Evolutionary conservation across 2,329 filamentous ascomycete genomes (phyloP).

Genomic region (Epichloe bromicola): DNA sequence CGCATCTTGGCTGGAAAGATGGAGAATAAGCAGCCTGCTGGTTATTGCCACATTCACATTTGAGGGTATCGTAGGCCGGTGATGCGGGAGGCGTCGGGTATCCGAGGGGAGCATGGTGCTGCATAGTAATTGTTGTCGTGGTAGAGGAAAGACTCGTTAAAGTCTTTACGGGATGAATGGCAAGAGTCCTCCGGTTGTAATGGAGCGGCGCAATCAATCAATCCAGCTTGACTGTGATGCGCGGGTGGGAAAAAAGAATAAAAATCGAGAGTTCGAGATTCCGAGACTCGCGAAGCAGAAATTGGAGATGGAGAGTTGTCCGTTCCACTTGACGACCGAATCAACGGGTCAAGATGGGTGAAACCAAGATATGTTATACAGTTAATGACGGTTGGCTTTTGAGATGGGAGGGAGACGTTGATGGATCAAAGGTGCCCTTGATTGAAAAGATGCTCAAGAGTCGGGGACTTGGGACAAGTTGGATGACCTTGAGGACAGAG

Average conservation of each 20-base stretch:
- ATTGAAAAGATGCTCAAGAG: not conserved
- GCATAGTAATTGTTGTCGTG: slow-evolving; percentile 34
- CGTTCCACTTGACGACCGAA: slow-evolving; percentile 29
- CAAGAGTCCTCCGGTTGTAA: slow-evolving; percentile 12
- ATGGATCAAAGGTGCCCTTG: slow-evolving; percentile 2
- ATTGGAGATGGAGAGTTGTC: slow-evolving; percentile 4
- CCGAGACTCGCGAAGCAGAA: not conserved
- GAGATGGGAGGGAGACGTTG: not conserved
- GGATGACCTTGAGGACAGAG: slow-evolving; percentile 2
- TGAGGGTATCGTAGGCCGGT: slow-evolving; percentile 37
- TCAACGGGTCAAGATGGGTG: slow-evolving; percentile 33
- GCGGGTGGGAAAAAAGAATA: not conserved
- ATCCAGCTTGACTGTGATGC: not conserved
- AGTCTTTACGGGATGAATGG: slow-evolving; percentile 11
- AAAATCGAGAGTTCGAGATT: not conserved
- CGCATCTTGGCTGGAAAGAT: slow-evolving; percentile 32
- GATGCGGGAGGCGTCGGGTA: slow-evolving; percentile 46
- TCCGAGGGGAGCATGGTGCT: slow-evolving; percentile 43
- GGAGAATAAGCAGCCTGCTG: slow-evolving; percentile 22
- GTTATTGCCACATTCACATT: slow-evolving; percentile 27
- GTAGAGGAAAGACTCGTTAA: slow-evolving; percentile 6
- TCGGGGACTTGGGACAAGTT: no score
- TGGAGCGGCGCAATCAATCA: slow-evolving; percentile 9
- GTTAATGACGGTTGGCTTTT: not conserved
- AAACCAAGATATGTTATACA: not conserved